A percentile compares a stretch with the other conserved stretches of the same genome.
These are phyloP conservation scores for Bruguiera parviflora DNA, from an alignment of 345 rosid genomes.

Conservation along the genomic window DNA sequence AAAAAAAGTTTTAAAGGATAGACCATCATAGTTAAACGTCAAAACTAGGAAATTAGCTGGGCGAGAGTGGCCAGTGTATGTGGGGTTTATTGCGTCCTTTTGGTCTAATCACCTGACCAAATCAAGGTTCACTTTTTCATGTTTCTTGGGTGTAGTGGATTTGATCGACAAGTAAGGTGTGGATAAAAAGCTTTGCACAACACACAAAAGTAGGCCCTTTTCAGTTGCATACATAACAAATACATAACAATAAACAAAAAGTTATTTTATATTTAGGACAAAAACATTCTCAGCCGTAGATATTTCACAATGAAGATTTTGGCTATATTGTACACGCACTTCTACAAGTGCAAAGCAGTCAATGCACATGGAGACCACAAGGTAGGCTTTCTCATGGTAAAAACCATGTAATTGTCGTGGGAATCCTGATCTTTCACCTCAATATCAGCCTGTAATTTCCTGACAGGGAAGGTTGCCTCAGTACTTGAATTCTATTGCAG, in stretches of 20 bases:
- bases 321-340: too few species aligned
- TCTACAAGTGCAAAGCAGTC: not conserved
- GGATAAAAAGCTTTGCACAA: slow-evolving; percentile 2
- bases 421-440: slow-evolving; percentile 30
- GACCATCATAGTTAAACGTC: not conserved
- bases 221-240: not conserved
- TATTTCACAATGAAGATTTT: not conserved
- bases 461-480: slow-evolving; percentile 16
- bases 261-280: not conserved
- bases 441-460: slow-evolving; percentile 21
- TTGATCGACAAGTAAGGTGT: slow-evolving; percentile 20
- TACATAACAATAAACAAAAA: not conserved
- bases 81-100: slow-evolving; percentile 21
- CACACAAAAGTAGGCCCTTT: not conserved
- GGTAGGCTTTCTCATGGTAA: not conserved
- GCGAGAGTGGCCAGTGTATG: slow-evolving; percentile 28
- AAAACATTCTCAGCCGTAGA: not conserved
- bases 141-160: slow-evolving; percentile 26
- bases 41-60: slow-evolving; percentile 11
- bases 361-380: not conserved
- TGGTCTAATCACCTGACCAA: slow-evolving; percentile 22
- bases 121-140: slow-evolving; percentile 28
- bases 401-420: not conserved
- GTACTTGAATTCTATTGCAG: slow-evolving; percentile 23
- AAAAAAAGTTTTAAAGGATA: not conserved